Evolutionary conservation across 352 stramenopile genomes (phyloP).

Genomic region (Globisporangium okanoganense): DNA sequence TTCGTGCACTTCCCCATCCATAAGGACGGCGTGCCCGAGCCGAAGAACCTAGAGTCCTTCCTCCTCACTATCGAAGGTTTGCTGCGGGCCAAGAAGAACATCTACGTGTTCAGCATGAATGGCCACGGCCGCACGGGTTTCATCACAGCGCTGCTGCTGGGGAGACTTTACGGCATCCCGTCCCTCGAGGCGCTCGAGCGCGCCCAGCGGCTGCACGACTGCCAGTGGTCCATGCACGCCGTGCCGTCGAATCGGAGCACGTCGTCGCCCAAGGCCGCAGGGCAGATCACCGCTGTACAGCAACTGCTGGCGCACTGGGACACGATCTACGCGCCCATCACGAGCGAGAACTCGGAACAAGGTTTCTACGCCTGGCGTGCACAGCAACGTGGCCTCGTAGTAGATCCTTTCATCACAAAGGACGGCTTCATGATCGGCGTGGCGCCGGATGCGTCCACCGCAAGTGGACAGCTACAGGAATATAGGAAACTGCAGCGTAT

Average conservation of each 20-base stretch:
- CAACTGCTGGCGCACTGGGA: slow-evolving; percentile 48
- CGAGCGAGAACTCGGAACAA: slow-evolving; percentile 37
- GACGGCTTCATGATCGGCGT: slow-evolving; percentile 64
- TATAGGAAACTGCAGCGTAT: slow-evolving; percentile 36
- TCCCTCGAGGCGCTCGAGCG: slow-evolving; percentile 55
- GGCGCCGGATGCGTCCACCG: slow-evolving; percentile 20
- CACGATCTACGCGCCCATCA: slow-evolving; percentile 58
- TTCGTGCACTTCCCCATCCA: slow-evolving; percentile 58
- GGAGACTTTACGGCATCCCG: slow-evolving; percentile 61
- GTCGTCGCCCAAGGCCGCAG: slow-evolving; percentile 44
- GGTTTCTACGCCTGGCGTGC: slow-evolving; percentile 35
- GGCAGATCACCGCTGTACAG: slow-evolving; percentile 43
- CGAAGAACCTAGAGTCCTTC: slow-evolving; percentile 22
- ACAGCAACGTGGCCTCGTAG: slow-evolving; percentile 50
- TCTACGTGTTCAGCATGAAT: slow-evolving; percentile 74
- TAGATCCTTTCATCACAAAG: slow-evolving; percentile 32
- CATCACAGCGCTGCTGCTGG: slow-evolving; percentile 62
- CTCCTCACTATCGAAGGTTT: slow-evolving; percentile 38
- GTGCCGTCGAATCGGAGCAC: slow-evolving; percentile 29
- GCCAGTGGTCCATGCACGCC: slow-evolving; percentile 33
- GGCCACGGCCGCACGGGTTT: slow-evolving; percentile 71
- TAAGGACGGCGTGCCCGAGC: slow-evolving; percentile 28
- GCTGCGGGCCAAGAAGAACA: slow-evolving; percentile 44
- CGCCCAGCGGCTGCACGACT: slow-evolving; percentile 66
- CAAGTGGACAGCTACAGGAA: slow-evolving; percentile 25